These are phyloP conservation scores for Clavariopsis aquatica DNA, from an alignment of 495 filamentous ascomycete species.

Conservation along the genomic window DNA sequence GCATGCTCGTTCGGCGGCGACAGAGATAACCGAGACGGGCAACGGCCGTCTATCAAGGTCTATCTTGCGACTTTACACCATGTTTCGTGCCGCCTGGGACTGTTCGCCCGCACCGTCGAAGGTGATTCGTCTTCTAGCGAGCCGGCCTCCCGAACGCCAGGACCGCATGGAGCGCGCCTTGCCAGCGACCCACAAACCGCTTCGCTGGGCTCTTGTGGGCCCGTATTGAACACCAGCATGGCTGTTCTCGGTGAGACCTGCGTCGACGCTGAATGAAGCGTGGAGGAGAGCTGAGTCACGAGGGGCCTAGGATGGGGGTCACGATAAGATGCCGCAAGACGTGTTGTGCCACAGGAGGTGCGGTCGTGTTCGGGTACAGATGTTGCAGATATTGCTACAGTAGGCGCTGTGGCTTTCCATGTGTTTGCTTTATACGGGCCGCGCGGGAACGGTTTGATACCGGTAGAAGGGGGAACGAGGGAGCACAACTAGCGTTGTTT, in stretches of 20 bases:
- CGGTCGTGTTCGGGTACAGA: neutral
- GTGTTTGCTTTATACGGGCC: constrained; percentile 7
- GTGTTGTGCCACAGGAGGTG: constrained; percentile 4
- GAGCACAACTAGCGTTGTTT: too few relatives aligned
- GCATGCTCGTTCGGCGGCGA: neutral
- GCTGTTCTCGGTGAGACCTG: neutral
- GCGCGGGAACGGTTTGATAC: neutral
- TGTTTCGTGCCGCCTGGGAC: constrained; percentile 3
- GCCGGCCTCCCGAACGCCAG: constrained; percentile 27
- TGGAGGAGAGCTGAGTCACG: constrained; percentile 2
- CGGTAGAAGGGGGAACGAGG: neutral
- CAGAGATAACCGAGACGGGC: constrained; percentile 2
- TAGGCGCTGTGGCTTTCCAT: constrained; percentile 19
- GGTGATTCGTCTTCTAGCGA: constrained; percentile 19
- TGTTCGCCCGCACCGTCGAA: neutral
- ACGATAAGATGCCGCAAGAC: constrained; percentile 1
- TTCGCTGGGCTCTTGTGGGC: neutral
- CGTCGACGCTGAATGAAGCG: neutral
- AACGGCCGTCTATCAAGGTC: constrained; percentile 6
- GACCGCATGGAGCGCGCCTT: constrained; percentile 14
- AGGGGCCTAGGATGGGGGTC: constrained; percentile 5
- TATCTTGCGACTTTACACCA: neutral
- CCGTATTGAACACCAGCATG: neutral
- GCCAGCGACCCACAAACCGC: constrained; percentile 3
- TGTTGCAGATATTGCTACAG: neutral